These are phyloP conservation scores for Kodamaea sp. DNA, from an alignment of 1,139 yeast genomes.

Conservation along the genomic window DNA sequence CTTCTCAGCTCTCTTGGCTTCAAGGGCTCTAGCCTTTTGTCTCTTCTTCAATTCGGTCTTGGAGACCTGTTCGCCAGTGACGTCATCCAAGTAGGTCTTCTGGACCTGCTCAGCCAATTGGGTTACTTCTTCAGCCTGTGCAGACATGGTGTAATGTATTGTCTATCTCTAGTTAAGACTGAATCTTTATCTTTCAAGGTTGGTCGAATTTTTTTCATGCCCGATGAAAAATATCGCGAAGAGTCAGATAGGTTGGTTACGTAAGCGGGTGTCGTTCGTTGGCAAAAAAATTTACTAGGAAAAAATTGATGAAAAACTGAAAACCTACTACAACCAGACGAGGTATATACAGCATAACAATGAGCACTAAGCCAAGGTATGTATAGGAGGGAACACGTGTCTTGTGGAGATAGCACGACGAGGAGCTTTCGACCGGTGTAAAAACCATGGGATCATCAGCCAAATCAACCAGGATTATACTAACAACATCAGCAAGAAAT, in stretches of 20 bases:
- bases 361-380: constrained; percentile 29
- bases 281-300: neutral
- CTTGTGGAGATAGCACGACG: no score
- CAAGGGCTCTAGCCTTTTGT: constrained; percentile 84
- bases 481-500: constrained; percentile 19
- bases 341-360: constrained; percentile 14
- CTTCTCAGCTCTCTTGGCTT: constrained; percentile 90
- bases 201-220: no score
- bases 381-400: no score
- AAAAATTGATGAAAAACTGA: constrained; percentile 4
- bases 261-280: neutral
- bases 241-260: no score
- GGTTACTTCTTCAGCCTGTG: constrained; percentile 54
- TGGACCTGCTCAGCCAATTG: constrained; percentile 77
- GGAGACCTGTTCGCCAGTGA: constrained; percentile 94
- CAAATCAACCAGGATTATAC: no score
- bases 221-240: no score
- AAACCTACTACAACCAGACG: neutral
- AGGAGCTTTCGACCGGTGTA: no score
- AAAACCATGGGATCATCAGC: no score
- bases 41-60: constrained; percentile 96
- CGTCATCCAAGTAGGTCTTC: constrained; percentile 88
- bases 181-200: neutral
- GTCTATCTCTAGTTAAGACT: no score
- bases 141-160: constrained; percentile 46